Conservation (phyloP, 352 stramenopile genomes). For the Phytophthora syringae region DNA sequence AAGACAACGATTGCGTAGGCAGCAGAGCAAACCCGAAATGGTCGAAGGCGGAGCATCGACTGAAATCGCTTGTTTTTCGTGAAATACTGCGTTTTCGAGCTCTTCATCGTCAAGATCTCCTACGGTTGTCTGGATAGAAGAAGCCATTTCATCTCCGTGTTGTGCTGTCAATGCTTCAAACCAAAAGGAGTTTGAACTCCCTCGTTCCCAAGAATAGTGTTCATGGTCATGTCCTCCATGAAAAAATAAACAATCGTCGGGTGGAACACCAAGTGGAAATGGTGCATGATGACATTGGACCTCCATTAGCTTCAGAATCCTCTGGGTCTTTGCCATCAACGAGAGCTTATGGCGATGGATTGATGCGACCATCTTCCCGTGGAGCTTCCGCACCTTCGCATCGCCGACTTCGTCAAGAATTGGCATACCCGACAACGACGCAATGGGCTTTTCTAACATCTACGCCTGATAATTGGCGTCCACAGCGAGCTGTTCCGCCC, state of each 20-base stretch:
- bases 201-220: slow-evolving; percentile 29
- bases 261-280: neutral
- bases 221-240: too few species aligned
- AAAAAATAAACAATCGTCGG: slow-evolving; percentile 3
- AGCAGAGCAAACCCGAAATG: slow-evolving; percentile 67
- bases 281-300: slow-evolving; percentile 13
- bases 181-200: neutral
- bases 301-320: slow-evolving; percentile 27
- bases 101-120: slow-evolving; percentile 13
- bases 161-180: neutral
- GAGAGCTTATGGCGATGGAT: neutral
- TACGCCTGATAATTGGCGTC: slow-evolving; percentile 12
- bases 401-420: slow-evolving; percentile 23
- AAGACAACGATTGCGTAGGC: slow-evolving; percentile 69
- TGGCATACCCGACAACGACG: slow-evolving; percentile 22
- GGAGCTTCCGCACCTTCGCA: slow-evolving; percentile 15
- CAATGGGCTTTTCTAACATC: slow-evolving; percentile 36
- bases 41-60: slow-evolving; percentile 34
- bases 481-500: slow-evolving; percentile 9
- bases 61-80: slow-evolving; percentile 51
- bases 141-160: slow-evolving; percentile 24
- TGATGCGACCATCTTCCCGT: slow-evolving; percentile 5
- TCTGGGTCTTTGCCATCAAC: slow-evolving; percentile 12
- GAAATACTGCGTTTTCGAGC: slow-evolving; percentile 67
- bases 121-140: slow-evolving; percentile 16